Conservation (phyloP, 148 eudicot species). For the Vaccinium vitisidaea region DNA sequence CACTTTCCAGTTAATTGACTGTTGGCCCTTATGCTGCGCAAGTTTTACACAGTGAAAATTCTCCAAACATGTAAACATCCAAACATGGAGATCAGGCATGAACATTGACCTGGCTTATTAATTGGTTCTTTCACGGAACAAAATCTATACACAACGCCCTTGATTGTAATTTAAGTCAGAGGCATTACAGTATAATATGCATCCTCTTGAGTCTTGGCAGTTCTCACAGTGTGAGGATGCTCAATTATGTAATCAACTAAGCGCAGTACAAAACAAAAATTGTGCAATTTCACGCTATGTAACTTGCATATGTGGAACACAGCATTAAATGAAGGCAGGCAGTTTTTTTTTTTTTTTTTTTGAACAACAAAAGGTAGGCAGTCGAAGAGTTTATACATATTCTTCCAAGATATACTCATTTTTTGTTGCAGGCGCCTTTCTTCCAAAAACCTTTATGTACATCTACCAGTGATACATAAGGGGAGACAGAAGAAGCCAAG, state of each 20-base stretch:
- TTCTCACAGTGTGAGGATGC: not conserved
- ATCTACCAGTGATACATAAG: not conserved
- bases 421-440: not conserved
- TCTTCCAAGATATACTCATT: not conserved
- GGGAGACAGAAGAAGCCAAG: slow-evolving; percentile 7
- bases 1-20: slow-evolving; percentile 63
- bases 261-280: not conserved
- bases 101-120: not conserved
- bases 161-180: not conserved
- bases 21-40: slow-evolving; percentile 31
- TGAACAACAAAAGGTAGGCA: not conserved
- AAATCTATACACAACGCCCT: not conserved
- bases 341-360: too few relatives aligned
- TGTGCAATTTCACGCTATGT: not conserved
- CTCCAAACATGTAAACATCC: not conserved
- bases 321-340: not conserved
- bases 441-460: not conserved
- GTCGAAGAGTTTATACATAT: not conserved
- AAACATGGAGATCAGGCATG: not conserved
- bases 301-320: not conserved
- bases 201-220: not conserved
- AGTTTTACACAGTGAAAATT: not conserved
- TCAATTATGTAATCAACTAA: not conserved
- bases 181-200: not conserved
- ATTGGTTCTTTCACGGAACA: not conserved